Conservation (phyloP, 78 protist species). For the Isochrysis galbana region DNA sequence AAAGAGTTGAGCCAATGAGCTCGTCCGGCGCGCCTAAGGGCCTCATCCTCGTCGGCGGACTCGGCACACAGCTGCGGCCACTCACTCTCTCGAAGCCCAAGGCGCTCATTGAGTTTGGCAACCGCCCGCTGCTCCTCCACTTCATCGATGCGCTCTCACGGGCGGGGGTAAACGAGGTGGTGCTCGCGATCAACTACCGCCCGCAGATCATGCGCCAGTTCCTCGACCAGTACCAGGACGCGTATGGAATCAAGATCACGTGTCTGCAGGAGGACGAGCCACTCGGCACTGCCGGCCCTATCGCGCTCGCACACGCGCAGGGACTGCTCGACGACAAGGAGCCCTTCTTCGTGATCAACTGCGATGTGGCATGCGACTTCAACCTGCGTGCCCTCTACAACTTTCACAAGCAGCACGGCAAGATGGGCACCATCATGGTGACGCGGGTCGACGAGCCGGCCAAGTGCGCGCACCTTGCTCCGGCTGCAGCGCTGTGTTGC, state of each 20-base stretch:
- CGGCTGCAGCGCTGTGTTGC: neutral
- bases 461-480: no score
- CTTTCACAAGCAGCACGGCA: constrained; percentile 89
- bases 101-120: constrained; percentile 90
- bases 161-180: constrained; percentile 86
- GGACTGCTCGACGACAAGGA: constrained; percentile 57
- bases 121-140: constrained; percentile 89
- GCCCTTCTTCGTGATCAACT: constrained; percentile 91
- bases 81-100: constrained; percentile 92
- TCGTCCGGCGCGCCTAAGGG: constrained; percentile 74
- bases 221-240: neutral
- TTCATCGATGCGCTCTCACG: constrained; percentile 83
- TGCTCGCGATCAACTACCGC: constrained; percentile 89
- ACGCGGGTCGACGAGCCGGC: constrained; percentile 90
- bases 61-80: constrained; percentile 92
- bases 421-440: constrained; percentile 91
- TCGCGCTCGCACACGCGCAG: constrained; percentile 77
- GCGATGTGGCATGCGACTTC: constrained; percentile 88
- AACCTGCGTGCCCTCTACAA: constrained; percentile 79
- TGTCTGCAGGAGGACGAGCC: constrained; percentile 82
- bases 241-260: constrained; percentile 69
- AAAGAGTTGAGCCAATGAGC: neutral
- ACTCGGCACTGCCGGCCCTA: constrained; percentile 95
- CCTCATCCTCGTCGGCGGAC: constrained; percentile 95
- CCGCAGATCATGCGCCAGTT: constrained; percentile 76